Base-by-base conservation (phyloP, 352 stramenopile species). In the Phytophthora cryptogea region DNA sequence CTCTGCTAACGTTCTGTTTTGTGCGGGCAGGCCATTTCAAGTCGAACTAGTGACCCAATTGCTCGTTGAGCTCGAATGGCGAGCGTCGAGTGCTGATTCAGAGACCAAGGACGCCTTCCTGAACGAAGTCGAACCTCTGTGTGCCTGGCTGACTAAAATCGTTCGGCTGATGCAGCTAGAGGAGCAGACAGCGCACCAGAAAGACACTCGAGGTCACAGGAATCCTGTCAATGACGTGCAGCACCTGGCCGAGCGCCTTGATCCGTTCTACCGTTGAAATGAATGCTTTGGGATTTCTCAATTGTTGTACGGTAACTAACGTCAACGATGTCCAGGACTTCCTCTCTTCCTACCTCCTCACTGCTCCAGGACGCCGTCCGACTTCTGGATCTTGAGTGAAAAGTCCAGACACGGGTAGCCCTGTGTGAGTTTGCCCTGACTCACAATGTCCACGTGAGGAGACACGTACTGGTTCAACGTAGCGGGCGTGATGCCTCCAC, bases 351-450 rank as follows among this genome's bases (percentile, higher is more conserved):
- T 16, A 39, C n/a, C 60, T 72, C 70, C 32, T 61, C 62, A 72
- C 39, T 72, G 59, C 36, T 71, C 14, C 35, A 92, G 49, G 17
- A 93, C 60, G 35, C 84, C 81, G 31, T 90, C 81, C 3, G 78
- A 69, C 57, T 94, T 95, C 52, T 92, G 82, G 61, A 99, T 98
- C 75, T 99, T 99, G 50, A 99, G 85, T 61, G 93, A 98, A 51
- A 98, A 99, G 80, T 99, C 97, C 37, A 99, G 52, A 70, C 87
- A 98, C 54, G 82, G 68, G 76, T 99, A 99, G 36, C 83, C 83
- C 74, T 99, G 97, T 9, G 97, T 99, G 14, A 99, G 86, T 42
- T 97, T 98, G 54, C 97, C 97, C 73, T 98, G 94, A 63, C 90
- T 98, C 58, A 99, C 91, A 47, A 99, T 88, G 80, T 99, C 97